Evolutionary conservation across 768 basidiomycete species (phyloP).

Genomic region (Strobilomyces dryophilus): DNA sequence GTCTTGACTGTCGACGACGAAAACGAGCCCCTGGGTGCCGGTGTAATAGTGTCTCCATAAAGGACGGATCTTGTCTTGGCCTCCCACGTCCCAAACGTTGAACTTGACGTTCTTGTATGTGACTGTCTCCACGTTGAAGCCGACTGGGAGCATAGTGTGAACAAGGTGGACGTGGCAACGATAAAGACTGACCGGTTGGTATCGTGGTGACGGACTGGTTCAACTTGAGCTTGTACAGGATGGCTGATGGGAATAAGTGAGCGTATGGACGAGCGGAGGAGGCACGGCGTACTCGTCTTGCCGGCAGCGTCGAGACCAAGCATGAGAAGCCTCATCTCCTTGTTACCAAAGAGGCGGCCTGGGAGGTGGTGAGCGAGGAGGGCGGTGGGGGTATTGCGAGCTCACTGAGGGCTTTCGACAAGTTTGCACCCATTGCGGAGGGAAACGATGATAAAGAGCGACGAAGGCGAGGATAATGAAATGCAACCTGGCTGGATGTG

Average conservation of each 20-base stretch:
- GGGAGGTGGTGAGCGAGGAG: constrained; percentile 7
- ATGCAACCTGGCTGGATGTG: constrained; percentile 22
- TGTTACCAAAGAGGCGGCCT: constrained; percentile 97
- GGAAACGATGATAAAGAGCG: constrained; percentile 54
- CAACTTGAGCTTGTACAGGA: constrained; percentile 97
- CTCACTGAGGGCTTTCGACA: constrained; percentile 80
- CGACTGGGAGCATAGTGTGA: constrained; percentile 50
- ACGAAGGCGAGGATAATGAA: constrained; percentile 38
- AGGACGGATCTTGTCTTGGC: constrained; percentile 99
- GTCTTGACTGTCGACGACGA: constrained; percentile 97
- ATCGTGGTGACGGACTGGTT: constrained; percentile 99
- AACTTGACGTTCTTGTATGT: constrained; percentile 98
- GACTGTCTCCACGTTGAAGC: constrained; percentile 99
- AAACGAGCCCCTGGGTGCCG: constrained; percentile 96
- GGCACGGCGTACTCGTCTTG: constrained; percentile 80
- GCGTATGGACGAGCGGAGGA: background rate
- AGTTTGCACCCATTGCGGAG: constrained; percentile 73
- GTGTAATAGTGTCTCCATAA: constrained; percentile 99
- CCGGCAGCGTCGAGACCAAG: constrained; percentile 96
- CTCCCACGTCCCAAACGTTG: constrained; percentile 96
- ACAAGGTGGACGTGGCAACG: background rate
- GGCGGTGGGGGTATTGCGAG: background rate
- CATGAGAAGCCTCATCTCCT: constrained; percentile 98
- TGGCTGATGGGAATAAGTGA: constrained; percentile 53
- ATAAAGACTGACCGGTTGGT: constrained; percentile 68